These are phyloP conservation scores for Hymenoscyphus infarciens DNA, from an alignment of 2,329 filamentous ascomycete species.

Conservation along the genomic window DNA sequence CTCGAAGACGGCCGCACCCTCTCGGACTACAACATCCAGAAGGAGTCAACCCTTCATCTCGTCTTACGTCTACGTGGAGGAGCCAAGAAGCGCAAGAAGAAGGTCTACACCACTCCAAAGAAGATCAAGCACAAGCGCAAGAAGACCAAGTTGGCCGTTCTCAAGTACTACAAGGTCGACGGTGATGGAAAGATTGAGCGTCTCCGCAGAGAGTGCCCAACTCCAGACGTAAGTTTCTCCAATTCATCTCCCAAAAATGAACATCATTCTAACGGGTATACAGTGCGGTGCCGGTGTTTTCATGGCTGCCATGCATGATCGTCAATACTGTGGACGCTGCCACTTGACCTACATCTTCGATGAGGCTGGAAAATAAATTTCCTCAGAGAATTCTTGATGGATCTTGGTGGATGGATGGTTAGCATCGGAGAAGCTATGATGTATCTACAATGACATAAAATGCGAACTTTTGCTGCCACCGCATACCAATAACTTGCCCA, in stretches of 20 bases:
- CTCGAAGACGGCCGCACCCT: constrained; percentile 99
- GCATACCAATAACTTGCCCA: neutral
- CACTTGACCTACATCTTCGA: constrained; percentile 72
- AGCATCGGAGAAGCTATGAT: constrained; percentile 19
- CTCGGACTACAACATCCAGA: constrained; percentile 99
- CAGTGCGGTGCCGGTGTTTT: constrained; percentile 99
- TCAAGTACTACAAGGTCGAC: constrained; percentile 99
- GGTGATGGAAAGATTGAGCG: constrained; percentile 99
- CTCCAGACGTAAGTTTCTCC: constrained; percentile 67
- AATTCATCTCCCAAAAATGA: neutral
- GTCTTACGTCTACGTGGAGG: constrained; percentile 98
- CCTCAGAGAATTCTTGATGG: constrained; percentile 60
- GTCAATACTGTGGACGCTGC: constrained; percentile 69
- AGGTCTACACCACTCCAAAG: constrained; percentile 99
- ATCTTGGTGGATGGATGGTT: constrained; percentile 12
- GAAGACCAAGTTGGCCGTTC: constrained; percentile 99
- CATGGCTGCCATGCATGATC: constrained; percentile 99
- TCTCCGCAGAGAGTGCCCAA: constrained; percentile 94
- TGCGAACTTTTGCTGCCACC: neutral
- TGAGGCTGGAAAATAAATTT: constrained; percentile 41
- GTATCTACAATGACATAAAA: constrained; percentile 16
- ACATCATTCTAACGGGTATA: constrained; percentile 36
- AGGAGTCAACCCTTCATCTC: constrained; percentile 98
- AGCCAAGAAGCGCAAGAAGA: constrained; percentile 99
- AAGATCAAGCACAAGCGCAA: constrained; percentile 99